Percentiles rank a stretch among this genome's conserved stretches.
Conservation (phyloP, 2,329 filamentous ascomycete species). For the Arthrobotrys entomopaga region DNA sequence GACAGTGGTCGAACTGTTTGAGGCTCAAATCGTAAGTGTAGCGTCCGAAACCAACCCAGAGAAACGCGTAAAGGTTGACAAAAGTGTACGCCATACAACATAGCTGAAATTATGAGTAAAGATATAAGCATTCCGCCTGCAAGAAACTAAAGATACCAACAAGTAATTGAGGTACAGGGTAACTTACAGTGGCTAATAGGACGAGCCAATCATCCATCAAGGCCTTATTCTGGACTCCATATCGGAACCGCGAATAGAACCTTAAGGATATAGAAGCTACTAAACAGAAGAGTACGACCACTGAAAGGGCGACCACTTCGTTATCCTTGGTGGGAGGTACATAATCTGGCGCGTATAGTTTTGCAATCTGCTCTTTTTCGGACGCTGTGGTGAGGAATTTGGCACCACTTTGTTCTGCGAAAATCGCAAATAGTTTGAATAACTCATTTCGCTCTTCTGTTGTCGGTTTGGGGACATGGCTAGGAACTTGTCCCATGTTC, state of each 20-base stretch:
- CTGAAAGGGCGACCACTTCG: conserved; percentile 15
- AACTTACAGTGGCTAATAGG: conserved; percentile 18
- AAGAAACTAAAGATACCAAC: too few species aligned
- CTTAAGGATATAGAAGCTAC: conserved; percentile 21
- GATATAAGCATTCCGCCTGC: too few species aligned
- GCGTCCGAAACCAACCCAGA: conserved; percentile 30
- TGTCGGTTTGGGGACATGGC: conserved; percentile 25
- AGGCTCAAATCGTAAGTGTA: conserved; percentile 24
- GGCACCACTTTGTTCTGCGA: not conserved
- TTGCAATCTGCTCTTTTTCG: conserved; percentile 19
- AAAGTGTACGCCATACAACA: conserved; percentile 26
- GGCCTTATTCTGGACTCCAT: conserved; percentile 13
- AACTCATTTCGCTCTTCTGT: conserved; percentile 30
- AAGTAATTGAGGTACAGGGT: not conserved
- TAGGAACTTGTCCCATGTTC: conserved; percentile 34
- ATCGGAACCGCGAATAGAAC: conserved; percentile 21
- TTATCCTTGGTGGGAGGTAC: conserved; percentile 17
- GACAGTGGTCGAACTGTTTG: conserved; percentile 21
- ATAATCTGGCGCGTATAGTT: conserved; percentile 34
- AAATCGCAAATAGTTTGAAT: conserved; percentile 15
- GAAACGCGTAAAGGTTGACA: conserved; percentile 33
- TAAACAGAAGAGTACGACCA: conserved; percentile 22
- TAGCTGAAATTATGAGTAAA: conserved; percentile 7
- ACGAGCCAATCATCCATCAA: conserved; percentile 34
- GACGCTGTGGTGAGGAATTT: not conserved